A percentile compares a stretch with the other conserved stretches of the same genome.
Conservation (phyloP, 2,329 filamentous ascomycete genomes). For the Helotiales sp. region DNA sequence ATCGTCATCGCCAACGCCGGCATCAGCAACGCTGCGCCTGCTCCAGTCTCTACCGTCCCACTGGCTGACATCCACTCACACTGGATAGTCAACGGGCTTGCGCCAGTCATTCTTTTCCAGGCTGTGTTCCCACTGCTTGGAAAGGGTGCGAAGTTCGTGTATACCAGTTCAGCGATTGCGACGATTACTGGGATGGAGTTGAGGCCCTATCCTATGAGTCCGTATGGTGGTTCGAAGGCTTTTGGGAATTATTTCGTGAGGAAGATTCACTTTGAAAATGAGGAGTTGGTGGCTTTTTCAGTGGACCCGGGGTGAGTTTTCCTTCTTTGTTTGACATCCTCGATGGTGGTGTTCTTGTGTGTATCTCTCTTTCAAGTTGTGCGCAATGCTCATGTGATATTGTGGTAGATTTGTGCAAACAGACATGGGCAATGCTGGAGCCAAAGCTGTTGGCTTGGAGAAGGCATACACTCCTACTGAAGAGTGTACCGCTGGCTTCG, state of each 20-base stretch:
- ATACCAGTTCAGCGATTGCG: constrained; percentile 43
- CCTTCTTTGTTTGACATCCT: not conserved
- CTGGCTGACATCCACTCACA: constrained; percentile 32
- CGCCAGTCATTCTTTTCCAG: constrained; percentile 50
- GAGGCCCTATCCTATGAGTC: not conserved
- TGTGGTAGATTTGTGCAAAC: constrained; percentile 39
- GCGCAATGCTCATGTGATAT: not conserved
- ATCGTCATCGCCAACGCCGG: constrained; percentile 59
- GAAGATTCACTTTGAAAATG: constrained; percentile 47
- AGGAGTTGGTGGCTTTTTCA: constrained; percentile 43
- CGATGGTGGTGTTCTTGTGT: not conserved
- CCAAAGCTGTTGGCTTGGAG: constrained; percentile 28
- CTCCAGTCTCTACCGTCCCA: not conserved
- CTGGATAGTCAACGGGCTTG: constrained; percentile 50
- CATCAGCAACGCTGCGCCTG: constrained; percentile 35
- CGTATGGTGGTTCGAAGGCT: constrained; percentile 51
- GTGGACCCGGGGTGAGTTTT: constrained; percentile 26
- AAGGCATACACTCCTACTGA: constrained; percentile 23
- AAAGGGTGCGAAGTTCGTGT: constrained; percentile 43
- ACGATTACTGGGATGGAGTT: constrained; percentile 18
- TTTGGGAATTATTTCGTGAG: constrained; percentile 43
- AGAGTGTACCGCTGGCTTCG: constrained; percentile 12
- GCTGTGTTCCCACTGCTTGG: constrained; percentile 48
- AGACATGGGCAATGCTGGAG: constrained; percentile 36
- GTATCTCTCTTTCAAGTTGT: not conserved